Base-by-base conservation (phyloP, 2,329 filamentous ascomycete species). In the Diaporthe vexans region DNA sequence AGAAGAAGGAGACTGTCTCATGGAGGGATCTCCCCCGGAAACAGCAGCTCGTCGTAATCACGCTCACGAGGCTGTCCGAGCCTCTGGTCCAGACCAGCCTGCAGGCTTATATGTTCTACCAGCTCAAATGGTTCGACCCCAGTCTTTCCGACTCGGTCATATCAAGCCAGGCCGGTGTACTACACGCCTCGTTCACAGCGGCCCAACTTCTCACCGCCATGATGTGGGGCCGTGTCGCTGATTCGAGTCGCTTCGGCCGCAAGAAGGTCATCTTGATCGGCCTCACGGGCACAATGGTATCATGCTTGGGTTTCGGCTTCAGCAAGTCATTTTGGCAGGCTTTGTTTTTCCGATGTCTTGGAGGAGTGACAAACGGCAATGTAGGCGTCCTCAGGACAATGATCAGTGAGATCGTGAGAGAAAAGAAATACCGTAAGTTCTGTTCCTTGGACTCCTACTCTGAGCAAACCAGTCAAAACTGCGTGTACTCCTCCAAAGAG, bases 161-260 rank as follows among this genome's bases (percentile, higher is more conserved):
- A 77, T 91, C 95, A 0, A 88, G 89, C 26, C 94, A 97, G 81
- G 93, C 94, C 1, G 95, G 95, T 52, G 84, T 97, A 3, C 86
- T 97, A 33, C 91, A 94, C 63, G 94, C 93, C 17, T 92, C 91
- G 52, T 97, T 97, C 80, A 95, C 94, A 0, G 93, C 92, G 0
- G 92, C 93, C 0, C 95, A 98, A 81, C 96, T 96, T 79, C 80
- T 94, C 29, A 97, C 94, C 0, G 94, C 94, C 3, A 92, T 97
- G 81, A 82, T 94, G 75, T 97, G 95, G 95, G 95, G 95, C 0
- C 87, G 93, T 0, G 84, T 95, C 4, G 91, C 93, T 9, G 89
- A 91, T 79, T 88, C 88, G 9, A 89, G 90, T 51, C 86, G 84
- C 72, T 88, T 90, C 73, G 95, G 95, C 0, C 89, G 95, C 65